A percentile compares a stretch with the other conserved stretches of the same genome.
These are phyloP conservation scores for Penicillium polonicum DNA, from an alignment of 2,329 filamentous ascomycete species.

Conservation along the genomic window DNA sequence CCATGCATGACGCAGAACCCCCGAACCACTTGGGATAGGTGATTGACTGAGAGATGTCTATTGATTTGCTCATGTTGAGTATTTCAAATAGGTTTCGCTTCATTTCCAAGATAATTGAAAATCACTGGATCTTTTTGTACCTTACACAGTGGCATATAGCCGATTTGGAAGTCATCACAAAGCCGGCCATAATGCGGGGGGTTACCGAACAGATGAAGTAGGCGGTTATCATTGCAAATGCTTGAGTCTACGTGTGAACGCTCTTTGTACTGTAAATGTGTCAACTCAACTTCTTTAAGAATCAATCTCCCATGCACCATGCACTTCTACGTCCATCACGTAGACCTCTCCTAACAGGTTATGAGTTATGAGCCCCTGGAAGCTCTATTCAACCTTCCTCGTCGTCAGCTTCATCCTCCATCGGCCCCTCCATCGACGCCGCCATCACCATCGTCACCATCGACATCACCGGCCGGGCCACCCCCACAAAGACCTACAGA, in stretches of 20 bases:
- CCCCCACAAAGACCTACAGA: too few relatives aligned
- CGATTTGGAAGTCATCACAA: constrained; percentile 1
- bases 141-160: constrained; percentile 2
- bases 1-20: constrained; percentile 32
- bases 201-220: neutral
- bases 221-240: neutral
- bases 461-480: too few relatives aligned
- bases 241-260: neutral
- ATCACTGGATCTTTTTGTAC: neutral
- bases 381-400: too few relatives aligned
- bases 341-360: too few relatives aligned
- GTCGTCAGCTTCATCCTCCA: too few relatives aligned
- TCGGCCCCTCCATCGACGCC: too few relatives aligned
- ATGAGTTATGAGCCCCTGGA: too few relatives aligned
- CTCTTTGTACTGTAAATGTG: neutral
- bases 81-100: neutral
- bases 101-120: neutral
- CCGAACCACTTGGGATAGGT: constrained; percentile 23
- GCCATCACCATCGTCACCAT: too few relatives aligned
- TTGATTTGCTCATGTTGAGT: neutral
- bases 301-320: too few relatives aligned
- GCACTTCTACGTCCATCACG: too few relatives aligned
- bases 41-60: neutral
- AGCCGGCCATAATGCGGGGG: neutral
- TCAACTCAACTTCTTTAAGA: too few relatives aligned